phyloP scores from a whole-genome alignment of 441 rosid species.

The Jatropha multifida region DNA sequence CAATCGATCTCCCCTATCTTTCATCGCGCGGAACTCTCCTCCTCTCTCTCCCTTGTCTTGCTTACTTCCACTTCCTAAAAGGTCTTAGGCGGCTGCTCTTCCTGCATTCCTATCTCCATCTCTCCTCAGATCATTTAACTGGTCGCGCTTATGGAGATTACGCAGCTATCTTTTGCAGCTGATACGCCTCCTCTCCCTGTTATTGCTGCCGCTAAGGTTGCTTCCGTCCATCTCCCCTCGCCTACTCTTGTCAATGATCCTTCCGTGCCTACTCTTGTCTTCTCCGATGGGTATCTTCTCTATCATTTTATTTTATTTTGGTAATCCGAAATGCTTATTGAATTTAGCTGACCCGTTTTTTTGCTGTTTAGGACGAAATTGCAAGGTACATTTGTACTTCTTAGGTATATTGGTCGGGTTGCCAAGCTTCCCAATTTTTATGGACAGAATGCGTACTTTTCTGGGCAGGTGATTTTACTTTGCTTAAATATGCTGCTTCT shows the following conservation, averaged over 20 bases:
- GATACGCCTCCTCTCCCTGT: constrained; percentile 55
- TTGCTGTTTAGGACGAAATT: constrained; percentile 40
- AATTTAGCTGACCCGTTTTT: background rate
- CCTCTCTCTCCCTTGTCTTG: background rate
- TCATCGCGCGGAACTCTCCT: too few relatives aligned
- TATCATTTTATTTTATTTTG: background rate
- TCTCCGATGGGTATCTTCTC: constrained; percentile 52
- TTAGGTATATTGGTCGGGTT: constrained; percentile 61
- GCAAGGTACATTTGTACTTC: constrained; percentile 56
- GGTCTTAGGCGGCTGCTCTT: background rate
- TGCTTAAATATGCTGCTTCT: background rate
- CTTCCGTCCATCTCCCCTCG: constrained; percentile 32
- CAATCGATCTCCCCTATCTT: too few relatives aligned
- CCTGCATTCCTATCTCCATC: background rate
- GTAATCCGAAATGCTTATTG: background rate
- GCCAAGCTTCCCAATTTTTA: constrained; percentile 45
- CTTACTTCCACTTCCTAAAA: background rate
- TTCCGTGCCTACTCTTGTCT: constrained; percentile 37
- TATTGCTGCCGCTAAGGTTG: constrained; percentile 52
- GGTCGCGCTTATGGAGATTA: constrained; percentile 31
- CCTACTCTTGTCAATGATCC: constrained; percentile 27
- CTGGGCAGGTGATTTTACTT: constrained; percentile 51
- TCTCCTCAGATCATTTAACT: background rate
- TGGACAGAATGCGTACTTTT: constrained; percentile 48
- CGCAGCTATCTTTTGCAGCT: constrained; percentile 40